A percentile compares a stretch with the other conserved stretches of the same genome.
Evolutionary conservation across 768 basidiomycete genomes (phyloP).

Genomic region (Tremella fuciformis): DNA sequence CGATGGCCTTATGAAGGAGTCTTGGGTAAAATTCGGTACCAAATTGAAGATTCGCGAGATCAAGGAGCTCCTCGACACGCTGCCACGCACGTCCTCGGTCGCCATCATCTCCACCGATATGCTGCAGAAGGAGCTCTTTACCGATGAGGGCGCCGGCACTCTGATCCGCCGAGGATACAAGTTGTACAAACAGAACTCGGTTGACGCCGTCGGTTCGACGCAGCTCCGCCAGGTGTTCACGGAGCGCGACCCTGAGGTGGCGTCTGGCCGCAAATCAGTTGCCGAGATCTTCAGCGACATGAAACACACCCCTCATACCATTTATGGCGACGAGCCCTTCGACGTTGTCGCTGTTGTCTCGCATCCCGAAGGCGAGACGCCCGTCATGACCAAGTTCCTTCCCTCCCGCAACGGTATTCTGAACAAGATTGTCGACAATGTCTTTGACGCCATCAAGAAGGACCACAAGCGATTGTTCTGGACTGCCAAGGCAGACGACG

Average conservation of each 20-base stretch:
- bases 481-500: conserved; percentile 95
- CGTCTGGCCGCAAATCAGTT: conserved; percentile 75
- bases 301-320: conserved; percentile 78
- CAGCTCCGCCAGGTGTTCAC: conserved; percentile 91
- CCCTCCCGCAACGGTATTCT: conserved; percentile 81
- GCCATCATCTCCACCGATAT: conserved; percentile 91
- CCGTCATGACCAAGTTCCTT: conserved; percentile 90
- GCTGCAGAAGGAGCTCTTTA: conserved; percentile 97
- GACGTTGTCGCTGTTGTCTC: conserved; percentile 93
- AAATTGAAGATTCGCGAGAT: conserved; percentile 99
- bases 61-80: conserved; percentile 96
- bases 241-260: conserved; percentile 90
- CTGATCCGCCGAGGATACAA: conserved; percentile 98
- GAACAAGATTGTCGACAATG: conserved; percentile 94
- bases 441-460: conserved; percentile 93
- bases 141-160: conserved; percentile 94
- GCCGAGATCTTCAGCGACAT: conserved; percentile 80
- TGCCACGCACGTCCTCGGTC: conserved; percentile 95
- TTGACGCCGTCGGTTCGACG: conserved; percentile 85
- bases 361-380: conserved; percentile 78
- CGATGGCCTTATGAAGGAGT: conserved; percentile 90
- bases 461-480: conserved; percentile 92
- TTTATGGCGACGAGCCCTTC: conserved; percentile 97
- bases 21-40: conserved; percentile 98
- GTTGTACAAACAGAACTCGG: conserved; percentile 79